A percentile compares a stretch with the other conserved stretches of the same genome.
phyloP scores from a whole-genome alignment of 2,329 filamentous ascomycete genomes.

The Cercospora citrullina region DNA sequence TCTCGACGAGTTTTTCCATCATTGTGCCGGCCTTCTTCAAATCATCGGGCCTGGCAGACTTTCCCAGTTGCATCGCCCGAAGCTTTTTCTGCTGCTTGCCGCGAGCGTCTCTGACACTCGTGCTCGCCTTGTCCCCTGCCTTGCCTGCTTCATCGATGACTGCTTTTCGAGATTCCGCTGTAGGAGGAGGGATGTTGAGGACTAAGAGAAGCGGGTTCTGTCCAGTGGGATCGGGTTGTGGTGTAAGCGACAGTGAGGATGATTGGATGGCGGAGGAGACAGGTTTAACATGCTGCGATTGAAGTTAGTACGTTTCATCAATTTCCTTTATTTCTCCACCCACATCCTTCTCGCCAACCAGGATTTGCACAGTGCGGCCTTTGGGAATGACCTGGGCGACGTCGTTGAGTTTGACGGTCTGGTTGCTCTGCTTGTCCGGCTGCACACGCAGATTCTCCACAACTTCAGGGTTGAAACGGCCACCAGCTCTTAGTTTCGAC shows the following conservation, averaged over 20 bases:
- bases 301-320: neutral
- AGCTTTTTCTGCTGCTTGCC: slow-evolving; percentile 53
- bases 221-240: slow-evolving; percentile 52
- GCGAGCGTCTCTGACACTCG: slow-evolving; percentile 46
- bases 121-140: slow-evolving; percentile 46
- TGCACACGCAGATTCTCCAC: slow-evolving; percentile 63
- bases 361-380: slow-evolving; percentile 60
- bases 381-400: slow-evolving; percentile 68
- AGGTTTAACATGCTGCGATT: slow-evolving; percentile 55
- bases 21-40: slow-evolving; percentile 49
- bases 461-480: slow-evolving; percentile 61
- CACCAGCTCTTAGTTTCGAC: slow-evolving; percentile 61
- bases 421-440: slow-evolving; percentile 53
- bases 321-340: slow-evolving; percentile 35
- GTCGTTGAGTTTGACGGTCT: slow-evolving; percentile 58
- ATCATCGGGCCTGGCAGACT: slow-evolving; percentile 50
- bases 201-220: slow-evolving; percentile 54
- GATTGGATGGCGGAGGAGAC: slow-evolving; percentile 55
- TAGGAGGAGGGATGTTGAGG: slow-evolving; percentile 58
- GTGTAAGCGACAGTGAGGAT: slow-evolving; percentile 52
- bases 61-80: slow-evolving; percentile 46
- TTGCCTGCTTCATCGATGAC: slow-evolving; percentile 40
- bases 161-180: slow-evolving; percentile 51
- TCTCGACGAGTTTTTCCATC: slow-evolving; percentile 56
- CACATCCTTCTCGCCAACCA: slow-evolving; percentile 65